Conservation (phyloP, 371 early-diverging fungal genomes). For the Zychaea mexicana region DNA sequence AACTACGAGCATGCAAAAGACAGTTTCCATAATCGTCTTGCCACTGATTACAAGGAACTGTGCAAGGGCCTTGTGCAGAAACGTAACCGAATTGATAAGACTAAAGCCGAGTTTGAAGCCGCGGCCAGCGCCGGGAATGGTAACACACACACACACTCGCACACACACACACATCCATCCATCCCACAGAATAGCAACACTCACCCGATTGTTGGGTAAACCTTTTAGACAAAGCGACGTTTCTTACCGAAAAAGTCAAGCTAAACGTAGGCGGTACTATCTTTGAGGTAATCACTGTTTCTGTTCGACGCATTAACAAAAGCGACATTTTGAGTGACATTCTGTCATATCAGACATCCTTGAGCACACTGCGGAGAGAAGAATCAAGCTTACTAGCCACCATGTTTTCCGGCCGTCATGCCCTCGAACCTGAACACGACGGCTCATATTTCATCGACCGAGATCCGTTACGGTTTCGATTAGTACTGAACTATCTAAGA, state of each 20-base stretch:
- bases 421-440: conserved; percentile 30
- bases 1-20: conserved; percentile 25
- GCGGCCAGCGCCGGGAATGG: conserved; percentile 2
- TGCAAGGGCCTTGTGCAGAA: conserved; percentile 24
- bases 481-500: conserved; percentile 37
- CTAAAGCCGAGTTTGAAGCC: conserved; percentile 14
- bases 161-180: not conserved
- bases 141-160: conserved; percentile 10
- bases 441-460: conserved; percentile 48
- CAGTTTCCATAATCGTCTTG: conserved; percentile 23
- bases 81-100: conserved; percentile 18
- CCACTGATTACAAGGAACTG: conserved; percentile 28
- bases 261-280: conserved; percentile 43
- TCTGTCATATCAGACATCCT: conserved; percentile 25
- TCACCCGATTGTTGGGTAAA: no score
- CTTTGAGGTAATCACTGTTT: conserved; percentile 27
- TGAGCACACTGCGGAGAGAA: conserved; percentile 38
- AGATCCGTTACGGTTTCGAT: conserved; percentile 38
- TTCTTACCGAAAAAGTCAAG: conserved; percentile 30
- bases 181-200: not conserved
- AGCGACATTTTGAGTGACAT: not conserved
- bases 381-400: conserved; percentile 37
- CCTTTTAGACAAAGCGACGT: conserved; percentile 12
- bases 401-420: conserved; percentile 48
- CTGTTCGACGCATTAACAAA: not conserved